A percentile compares a stretch with the other conserved stretches of the same genome.
Evolutionary conservation across 129 eudicot genomes (phyloP).

Genomic region (Chrysanthemum lavandulifolium): DNA sequence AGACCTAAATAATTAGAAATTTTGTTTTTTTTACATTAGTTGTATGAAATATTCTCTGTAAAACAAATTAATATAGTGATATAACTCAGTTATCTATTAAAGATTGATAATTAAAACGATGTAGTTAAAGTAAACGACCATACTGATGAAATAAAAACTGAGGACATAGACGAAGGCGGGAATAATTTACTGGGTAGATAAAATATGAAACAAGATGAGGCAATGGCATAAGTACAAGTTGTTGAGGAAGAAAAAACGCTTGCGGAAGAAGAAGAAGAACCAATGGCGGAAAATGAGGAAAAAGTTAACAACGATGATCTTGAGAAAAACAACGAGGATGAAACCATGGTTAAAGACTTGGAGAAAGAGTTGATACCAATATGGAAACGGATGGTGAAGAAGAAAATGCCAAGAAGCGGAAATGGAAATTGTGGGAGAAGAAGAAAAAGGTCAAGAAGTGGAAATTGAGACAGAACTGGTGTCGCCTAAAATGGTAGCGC

Average conservation of each 20-base stretch:
- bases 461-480: too few species aligned
- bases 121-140: neutral
- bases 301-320: neutral
- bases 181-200: too few species aligned
- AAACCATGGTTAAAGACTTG: neutral
- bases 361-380: constrained; percentile 21
- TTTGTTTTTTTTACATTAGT: too few species aligned
- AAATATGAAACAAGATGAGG: neutral
- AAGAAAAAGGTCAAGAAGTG: constrained; percentile 31
- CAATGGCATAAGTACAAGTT: neutral
- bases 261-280: neutral
- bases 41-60: too few species aligned
- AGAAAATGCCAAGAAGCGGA: constrained; percentile 1
- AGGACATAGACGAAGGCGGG: neutral
- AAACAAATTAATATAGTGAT: too few species aligned
- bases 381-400: constrained; percentile 39
- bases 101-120: neutral
- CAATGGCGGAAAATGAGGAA: neutral
- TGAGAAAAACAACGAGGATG: neutral
- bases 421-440: constrained; percentile 1
- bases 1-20: too few species aligned
- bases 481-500: too few species aligned
- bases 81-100: neutral
- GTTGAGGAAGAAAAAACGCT: neutral
- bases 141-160: neutral